phyloP scores from a whole-genome alignment of 257 asterid genomes.

The Solanum chiquidenum region DNA sequence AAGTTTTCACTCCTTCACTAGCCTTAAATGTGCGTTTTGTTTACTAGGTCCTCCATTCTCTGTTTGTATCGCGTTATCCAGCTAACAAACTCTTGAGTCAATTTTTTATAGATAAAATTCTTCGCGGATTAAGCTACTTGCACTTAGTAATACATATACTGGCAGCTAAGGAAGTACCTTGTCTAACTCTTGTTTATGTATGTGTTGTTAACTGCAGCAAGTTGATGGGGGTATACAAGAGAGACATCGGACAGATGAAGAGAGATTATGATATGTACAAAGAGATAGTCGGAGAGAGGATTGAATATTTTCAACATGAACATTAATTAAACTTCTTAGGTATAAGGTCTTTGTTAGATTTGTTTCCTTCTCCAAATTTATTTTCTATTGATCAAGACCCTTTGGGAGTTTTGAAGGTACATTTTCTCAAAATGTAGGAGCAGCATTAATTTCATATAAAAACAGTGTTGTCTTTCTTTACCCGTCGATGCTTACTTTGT shows the following conservation, averaged over 20 bases:
- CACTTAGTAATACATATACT: background rate
- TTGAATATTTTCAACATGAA: background rate
- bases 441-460: background rate
- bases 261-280: background rate
- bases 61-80: background rate
- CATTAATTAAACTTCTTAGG: background rate
- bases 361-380: background rate
- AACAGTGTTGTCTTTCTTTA: background rate
- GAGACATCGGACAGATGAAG: background rate
- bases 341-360: background rate
- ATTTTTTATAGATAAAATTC: background rate
- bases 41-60: background rate
- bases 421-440: background rate
- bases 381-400: background rate
- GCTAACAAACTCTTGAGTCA: background rate
- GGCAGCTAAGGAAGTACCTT: background rate
- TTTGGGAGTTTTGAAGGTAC: background rate
- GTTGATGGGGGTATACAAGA: background rate
- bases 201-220: constrained; percentile 2
- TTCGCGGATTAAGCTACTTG: background rate
- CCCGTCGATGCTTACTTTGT: background rate
- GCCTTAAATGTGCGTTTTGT: background rate
- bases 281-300: background rate
- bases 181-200: background rate
- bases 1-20: no score